A percentile compares a stretch with the other conserved stretches of the same genome.
Conservation (phyloP, 2,329 filamentous ascomycete species). For the Sarocladiaceae sp. region DNA sequence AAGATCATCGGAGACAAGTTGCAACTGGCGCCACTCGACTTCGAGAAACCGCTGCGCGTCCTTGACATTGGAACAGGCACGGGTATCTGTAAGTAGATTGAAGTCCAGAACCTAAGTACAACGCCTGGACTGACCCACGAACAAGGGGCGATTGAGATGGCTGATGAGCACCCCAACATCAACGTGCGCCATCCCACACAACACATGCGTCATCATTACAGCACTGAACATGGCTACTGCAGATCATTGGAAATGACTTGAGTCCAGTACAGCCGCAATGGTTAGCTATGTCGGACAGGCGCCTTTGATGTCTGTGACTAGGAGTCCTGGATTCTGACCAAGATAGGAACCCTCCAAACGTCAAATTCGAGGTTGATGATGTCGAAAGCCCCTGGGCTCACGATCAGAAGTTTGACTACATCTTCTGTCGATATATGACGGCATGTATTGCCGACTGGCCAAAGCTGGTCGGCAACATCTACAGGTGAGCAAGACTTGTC, state of each 20-base stretch:
- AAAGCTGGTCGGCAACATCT: conserved; percentile 16
- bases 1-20: conserved; percentile 18
- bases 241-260: conserved; percentile 24
- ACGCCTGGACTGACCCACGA: background rate
- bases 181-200: background rate
- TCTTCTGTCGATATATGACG: conserved; percentile 29
- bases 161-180: conserved; percentile 25
- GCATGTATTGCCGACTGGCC: conserved; percentile 26
- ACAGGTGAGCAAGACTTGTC: conserved; percentile 13
- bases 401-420: conserved; percentile 27
- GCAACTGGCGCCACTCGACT: background rate
- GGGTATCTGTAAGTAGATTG: conserved; percentile 27
- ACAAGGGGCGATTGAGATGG: conserved; percentile 32
- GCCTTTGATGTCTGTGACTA: background rate
- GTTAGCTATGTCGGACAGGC: conserved; percentile 11
- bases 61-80: conserved; percentile 38
- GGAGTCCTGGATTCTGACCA: background rate
- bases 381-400: conserved; percentile 22
- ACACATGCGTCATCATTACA: too few relatives aligned
- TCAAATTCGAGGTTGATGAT: conserved; percentile 32
- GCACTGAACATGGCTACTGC: too few relatives aligned
- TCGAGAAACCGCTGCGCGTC: conserved; percentile 17
- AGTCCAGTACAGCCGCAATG: conserved; percentile 24
- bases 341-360: conserved; percentile 24
- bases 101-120: conserved; percentile 1